Evolutionary conservation across 2,329 filamentous ascomycete species (phyloP).

Genomic region (Amauroascus niger): DNA sequence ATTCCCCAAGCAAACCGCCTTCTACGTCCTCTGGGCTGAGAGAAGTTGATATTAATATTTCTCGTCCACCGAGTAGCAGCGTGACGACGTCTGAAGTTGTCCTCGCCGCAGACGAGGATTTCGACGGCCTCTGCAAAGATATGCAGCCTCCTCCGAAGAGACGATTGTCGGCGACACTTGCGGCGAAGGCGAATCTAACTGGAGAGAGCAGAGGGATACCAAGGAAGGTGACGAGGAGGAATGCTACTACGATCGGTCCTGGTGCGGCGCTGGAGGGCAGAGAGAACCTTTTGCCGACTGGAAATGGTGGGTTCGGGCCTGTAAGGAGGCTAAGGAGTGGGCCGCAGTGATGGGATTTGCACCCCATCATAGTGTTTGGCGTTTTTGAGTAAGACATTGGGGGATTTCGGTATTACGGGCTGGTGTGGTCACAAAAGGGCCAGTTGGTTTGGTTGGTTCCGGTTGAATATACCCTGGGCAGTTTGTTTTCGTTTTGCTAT

Average conservation of each 20-base stretch:
- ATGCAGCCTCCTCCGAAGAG: constrained; percentile 23
- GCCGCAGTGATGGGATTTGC: constrained; percentile 12
- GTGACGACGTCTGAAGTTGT: constrained; percentile 6
- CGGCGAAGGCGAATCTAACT: constrained; percentile 18
- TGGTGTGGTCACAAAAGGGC: background rate
- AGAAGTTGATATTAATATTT: constrained; percentile 45
- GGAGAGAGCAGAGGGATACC: constrained; percentile 37
- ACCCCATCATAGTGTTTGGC: background rate
- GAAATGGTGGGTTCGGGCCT: background rate
- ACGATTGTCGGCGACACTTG: constrained; percentile 18
- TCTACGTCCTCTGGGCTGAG: constrained; percentile 38
- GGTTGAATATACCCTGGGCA: too few species aligned
- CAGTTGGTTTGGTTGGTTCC: background rate
- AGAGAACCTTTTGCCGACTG: constrained; percentile 30
- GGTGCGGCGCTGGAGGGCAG: constrained; percentile 31
- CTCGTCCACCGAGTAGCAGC: constrained; percentile 25
- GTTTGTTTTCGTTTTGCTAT: too few species aligned
- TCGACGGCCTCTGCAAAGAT: constrained; percentile 20
- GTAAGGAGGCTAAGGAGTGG: constrained; percentile 27
- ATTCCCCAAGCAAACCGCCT: constrained; percentile 18
- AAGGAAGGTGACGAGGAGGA: constrained; percentile 32
- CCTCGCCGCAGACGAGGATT: background rate
- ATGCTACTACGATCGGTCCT: constrained; percentile 23
- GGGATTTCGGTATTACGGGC: background rate
- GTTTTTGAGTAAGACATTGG: background rate